These are phyloP conservation scores for Suillus cothurnatus DNA, from an alignment of 768 basidiomycete species.

Conservation along the genomic window DNA sequence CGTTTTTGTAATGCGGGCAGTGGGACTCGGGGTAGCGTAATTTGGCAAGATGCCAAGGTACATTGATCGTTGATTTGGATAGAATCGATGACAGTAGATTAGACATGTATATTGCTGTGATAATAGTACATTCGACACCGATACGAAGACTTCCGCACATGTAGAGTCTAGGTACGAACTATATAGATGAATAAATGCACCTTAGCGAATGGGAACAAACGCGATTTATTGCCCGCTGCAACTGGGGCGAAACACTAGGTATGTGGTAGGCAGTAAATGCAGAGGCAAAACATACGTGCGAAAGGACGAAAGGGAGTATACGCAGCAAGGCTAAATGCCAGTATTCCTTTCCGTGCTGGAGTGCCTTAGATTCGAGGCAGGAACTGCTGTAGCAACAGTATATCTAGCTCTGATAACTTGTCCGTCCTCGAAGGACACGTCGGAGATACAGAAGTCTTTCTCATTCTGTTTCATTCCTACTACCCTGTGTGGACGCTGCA, in stretches of 20 bases:
- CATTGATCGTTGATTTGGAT: not conserved
- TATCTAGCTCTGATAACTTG: conserved; percentile 44
- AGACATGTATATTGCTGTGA: not conserved
- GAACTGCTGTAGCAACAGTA: conserved; percentile 30
- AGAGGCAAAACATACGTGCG: no score
- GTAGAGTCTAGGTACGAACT: not conserved
- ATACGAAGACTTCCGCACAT: not conserved
- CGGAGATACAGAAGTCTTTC: conserved; percentile 29
- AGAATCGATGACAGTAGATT: not conserved
- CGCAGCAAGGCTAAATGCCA: no score
- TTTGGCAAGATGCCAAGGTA: not conserved
- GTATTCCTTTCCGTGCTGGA: not conserved
- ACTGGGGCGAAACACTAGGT: no score
- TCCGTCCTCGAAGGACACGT: conserved; percentile 51
- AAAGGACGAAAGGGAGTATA: no score
- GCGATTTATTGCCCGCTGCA: no score
- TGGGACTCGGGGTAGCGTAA: not conserved
- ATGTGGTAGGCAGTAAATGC: no score
- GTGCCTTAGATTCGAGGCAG: not conserved
- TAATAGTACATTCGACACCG: not conserved
- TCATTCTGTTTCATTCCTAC: conserved; percentile 37
- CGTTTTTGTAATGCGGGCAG: conserved; percentile 49
- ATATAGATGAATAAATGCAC: no score
- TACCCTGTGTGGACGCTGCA: conserved; percentile 42
- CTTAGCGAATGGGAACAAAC: no score